phyloP scores from a whole-genome alignment of 1,284 basidiomycete genomes.

The Termitomyces sp. region DNA sequence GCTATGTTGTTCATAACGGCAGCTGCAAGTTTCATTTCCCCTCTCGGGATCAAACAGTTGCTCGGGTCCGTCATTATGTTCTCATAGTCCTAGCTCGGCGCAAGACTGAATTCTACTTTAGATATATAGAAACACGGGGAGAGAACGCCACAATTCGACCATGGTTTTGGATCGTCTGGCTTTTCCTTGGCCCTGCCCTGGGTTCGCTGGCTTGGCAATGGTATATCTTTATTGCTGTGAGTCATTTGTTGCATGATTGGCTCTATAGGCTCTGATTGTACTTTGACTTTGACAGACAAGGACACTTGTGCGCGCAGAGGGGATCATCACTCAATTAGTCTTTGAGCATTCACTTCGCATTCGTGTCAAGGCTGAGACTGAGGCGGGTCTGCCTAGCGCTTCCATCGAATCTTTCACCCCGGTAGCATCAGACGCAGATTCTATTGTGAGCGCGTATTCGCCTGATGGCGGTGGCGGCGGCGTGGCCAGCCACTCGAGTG shows the following conservation, averaged over 20 bases:
- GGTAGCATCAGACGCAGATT: conserved; percentile 11
- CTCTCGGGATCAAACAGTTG: conserved; percentile 45
- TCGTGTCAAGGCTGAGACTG: conserved; percentile 52
- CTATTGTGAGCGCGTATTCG: not conserved
- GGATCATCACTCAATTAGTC: conserved; percentile 63
- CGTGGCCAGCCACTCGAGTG: conserved; percentile 5
- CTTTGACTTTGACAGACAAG: conserved; percentile 26
- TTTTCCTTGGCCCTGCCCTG: conserved; percentile 55
- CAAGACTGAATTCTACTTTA: conserved; percentile 11
- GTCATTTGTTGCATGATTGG: conserved; percentile 27
- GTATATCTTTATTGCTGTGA: conserved; percentile 45
- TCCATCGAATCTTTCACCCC: conserved; percentile 36
- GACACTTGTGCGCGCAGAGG: conserved; percentile 51
- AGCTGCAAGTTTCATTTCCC: conserved; percentile 36
- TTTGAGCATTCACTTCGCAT: conserved; percentile 70
- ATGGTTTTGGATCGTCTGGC: conserved; percentile 60
- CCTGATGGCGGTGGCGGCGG: conserved; percentile 5
- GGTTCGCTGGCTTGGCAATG: conserved; percentile 38
- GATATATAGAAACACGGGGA: conserved; percentile 42
- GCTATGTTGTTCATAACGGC: conserved; percentile 29
- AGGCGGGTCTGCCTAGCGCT: conserved; percentile 30
- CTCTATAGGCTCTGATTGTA: conserved; percentile 25
- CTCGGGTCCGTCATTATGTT: conserved; percentile 21
- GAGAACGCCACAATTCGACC: conserved; percentile 36
- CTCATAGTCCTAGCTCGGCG: not conserved